phyloP scores from a whole-genome alignment of 2,329 filamentous ascomycete genomes.

The Verruconis gallopava region DNA sequence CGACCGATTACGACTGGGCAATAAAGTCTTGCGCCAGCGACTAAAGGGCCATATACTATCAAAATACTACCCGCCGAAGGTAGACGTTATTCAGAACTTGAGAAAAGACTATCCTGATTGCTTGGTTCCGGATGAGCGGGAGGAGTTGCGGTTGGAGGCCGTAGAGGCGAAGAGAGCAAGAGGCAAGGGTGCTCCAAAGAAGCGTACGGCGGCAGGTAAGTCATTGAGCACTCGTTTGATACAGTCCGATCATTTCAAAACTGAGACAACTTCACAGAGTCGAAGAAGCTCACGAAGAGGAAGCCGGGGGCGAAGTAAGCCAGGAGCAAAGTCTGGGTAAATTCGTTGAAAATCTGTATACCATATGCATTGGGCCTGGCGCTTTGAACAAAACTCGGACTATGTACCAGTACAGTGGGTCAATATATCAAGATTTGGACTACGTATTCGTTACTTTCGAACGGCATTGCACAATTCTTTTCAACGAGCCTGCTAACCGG shows the following conservation, averaged over 20 bases:
- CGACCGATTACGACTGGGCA: constrained; percentile 65
- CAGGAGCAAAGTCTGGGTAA: no score
- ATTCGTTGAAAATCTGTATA: no score
- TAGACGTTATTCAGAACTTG: constrained; percentile 60
- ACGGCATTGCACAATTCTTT: no score
- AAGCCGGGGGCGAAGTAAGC: no score
- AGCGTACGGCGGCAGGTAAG: constrained; percentile 47
- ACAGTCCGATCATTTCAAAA: not conserved
- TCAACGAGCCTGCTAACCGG: no score
- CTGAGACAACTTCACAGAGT: not conserved
- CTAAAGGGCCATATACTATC: constrained; percentile 71
- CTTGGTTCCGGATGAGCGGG: constrained; percentile 58
- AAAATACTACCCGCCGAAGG: constrained; percentile 75
- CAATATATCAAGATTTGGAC: no score
- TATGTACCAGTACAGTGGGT: no score
- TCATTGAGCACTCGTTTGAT: not conserved
- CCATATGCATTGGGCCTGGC: no score
- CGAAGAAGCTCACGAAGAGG: not conserved
- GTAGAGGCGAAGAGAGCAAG: constrained; percentile 49
- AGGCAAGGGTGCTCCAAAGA: constrained; percentile 82
- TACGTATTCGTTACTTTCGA: no score
- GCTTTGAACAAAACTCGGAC: no score
- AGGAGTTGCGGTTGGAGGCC: constrained; percentile 68
- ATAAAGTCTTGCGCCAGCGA: constrained; percentile 82
- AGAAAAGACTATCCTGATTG: constrained; percentile 57